A percentile compares a stretch with the other conserved stretches of the same genome.
phyloP scores from a whole-genome alignment of 2,329 filamentous ascomycete genomes.

The Fusarium globosum region DNA sequence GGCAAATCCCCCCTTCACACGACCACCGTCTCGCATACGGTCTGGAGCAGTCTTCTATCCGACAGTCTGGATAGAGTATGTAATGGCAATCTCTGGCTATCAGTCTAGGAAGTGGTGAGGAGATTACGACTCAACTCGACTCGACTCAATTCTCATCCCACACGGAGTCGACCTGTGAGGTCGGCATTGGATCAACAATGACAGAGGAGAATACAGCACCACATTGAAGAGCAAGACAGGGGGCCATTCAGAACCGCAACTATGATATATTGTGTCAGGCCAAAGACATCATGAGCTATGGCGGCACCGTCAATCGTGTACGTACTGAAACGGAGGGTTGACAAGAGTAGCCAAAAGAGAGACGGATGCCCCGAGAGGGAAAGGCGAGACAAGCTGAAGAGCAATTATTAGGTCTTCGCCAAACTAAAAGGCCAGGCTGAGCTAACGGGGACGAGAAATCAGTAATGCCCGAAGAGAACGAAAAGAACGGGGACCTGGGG shows the following conservation, averaged over 20 bases:
- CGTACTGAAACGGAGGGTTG: conserved; percentile 2
- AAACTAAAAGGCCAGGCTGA: conserved; percentile 19
- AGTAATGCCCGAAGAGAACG: conserved; percentile 10
- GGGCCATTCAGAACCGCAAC: neutral
- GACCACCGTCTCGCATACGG: conserved; percentile 25
- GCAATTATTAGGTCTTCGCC: neutral
- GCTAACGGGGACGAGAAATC: conserved; percentile 19
- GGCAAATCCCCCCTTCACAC: conserved; percentile 11
- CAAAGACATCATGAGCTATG: neutral
- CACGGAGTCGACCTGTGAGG: neutral
- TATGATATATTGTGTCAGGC: neutral
- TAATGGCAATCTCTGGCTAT: conserved; percentile 29
- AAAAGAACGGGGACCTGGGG: conserved; percentile 9
- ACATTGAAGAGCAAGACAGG: neutral
- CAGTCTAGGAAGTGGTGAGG: conserved; percentile 1
- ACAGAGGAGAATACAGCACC: neutral
- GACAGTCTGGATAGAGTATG: conserved; percentile 36
- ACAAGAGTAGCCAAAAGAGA: conserved; percentile 18
- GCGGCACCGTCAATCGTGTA: neutral
- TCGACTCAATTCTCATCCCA: conserved; percentile 1
- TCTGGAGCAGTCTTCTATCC: conserved; percentile 38
- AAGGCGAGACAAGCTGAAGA: conserved; percentile 36
- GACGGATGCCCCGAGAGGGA: conserved; percentile 19
- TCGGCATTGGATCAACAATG: neutral
- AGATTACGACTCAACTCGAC: conserved; percentile 12